These are phyloP conservation scores for Colletotrichum tanaceti DNA, from an alignment of 2,329 filamentous ascomycete genomes.

Conservation along the genomic window DNA sequence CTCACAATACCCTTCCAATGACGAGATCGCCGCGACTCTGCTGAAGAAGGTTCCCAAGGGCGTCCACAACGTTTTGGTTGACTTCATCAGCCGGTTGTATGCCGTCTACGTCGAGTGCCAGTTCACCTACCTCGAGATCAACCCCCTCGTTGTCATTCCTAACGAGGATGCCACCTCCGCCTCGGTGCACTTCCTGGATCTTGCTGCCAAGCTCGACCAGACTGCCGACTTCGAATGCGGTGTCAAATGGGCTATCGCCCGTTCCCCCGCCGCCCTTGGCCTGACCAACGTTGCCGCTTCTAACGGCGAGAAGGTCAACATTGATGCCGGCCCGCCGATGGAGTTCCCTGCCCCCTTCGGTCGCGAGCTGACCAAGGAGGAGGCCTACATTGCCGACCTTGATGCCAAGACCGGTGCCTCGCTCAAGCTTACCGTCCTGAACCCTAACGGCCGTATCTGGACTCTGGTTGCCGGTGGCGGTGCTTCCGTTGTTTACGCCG, in stretches of 20 bases:
- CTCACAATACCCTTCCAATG: conserved; percentile 93
- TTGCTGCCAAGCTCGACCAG: conserved; percentile 98
- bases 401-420: conserved; percentile 99
- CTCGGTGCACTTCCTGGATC: conserved; percentile 96
- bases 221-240: conserved; percentile 99
- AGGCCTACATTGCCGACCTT: conserved; percentile 98
- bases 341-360: conserved; percentile 99
- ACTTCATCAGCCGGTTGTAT: conserved; percentile 98
- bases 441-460: conserved; percentile 92
- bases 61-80: conserved; percentile 96
- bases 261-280: conserved; percentile 88
- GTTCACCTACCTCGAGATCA: conserved; percentile 99
- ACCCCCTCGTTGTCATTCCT: conserved; percentile 97
- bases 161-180: conserved; percentile 93
- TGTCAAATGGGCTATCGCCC: conserved; percentile 98
- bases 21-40: conserved; percentile 85
- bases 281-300: conserved; percentile 74
- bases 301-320: conserved; percentile 81
- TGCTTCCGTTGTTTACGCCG: conserved; percentile 98
- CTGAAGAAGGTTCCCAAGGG: conserved; percentile 94
- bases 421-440: conserved; percentile 96
- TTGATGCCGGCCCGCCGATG: conserved; percentile 97
- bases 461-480: conserved; percentile 98
- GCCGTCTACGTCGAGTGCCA: conserved; percentile 99
- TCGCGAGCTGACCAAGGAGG: conserved; percentile 98